phyloP scores from a whole-genome alignment of 2,329 filamentous ascomycete genomes.

The Mycogone perniciosa region DNA sequence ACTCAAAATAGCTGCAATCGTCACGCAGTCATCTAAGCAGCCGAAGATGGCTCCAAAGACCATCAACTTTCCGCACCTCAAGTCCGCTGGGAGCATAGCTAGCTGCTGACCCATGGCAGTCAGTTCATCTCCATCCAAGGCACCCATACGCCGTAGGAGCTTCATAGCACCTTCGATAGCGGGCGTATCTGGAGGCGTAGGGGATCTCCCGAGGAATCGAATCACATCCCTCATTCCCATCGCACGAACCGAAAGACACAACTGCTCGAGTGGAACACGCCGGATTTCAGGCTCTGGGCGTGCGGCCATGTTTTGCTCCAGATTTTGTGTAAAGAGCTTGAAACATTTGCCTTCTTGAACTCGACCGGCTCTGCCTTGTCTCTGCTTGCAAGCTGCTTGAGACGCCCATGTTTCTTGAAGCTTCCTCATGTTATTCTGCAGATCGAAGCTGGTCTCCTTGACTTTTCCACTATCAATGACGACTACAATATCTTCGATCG shows the following conservation, averaged over 20 bases:
- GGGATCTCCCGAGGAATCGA: conserved; percentile 73
- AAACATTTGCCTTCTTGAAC: conserved; percentile 89
- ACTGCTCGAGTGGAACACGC: conserved; percentile 85
- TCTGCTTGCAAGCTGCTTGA: conserved; percentile 86
- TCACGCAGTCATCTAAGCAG: conserved; percentile 81
- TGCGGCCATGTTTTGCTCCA: conserved; percentile 80
- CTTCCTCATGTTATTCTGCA: conserved; percentile 86
- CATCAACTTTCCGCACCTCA: conserved; percentile 90
- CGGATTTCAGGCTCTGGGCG: conserved; percentile 91
- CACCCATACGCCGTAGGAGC: conserved; percentile 78
- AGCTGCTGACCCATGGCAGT: conserved; percentile 89
- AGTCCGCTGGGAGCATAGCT: conserved; percentile 89
- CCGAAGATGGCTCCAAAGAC: conserved; percentile 92
- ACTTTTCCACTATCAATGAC: conserved; percentile 94
- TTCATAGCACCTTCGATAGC: conserved; percentile 82
- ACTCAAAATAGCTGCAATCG: conserved; percentile 88
- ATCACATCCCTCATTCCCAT: conserved; percentile 86
- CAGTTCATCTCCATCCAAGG: conserved; percentile 76
- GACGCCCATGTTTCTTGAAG: conserved; percentile 95
- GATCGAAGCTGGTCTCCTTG: conserved; percentile 93
- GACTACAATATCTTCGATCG: conserved; percentile 92
- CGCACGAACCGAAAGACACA: conserved; percentile 88
- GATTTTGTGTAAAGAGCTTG: conserved; percentile 84
- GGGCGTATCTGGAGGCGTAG: conserved; percentile 78
- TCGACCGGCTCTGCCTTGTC: conserved; percentile 86